Percentiles rank a stretch among this genome's conserved stretches.
Conservation (phyloP, 2,329 filamentous ascomycete genomes). For the Rhynchosporium agropyri region DNA sequence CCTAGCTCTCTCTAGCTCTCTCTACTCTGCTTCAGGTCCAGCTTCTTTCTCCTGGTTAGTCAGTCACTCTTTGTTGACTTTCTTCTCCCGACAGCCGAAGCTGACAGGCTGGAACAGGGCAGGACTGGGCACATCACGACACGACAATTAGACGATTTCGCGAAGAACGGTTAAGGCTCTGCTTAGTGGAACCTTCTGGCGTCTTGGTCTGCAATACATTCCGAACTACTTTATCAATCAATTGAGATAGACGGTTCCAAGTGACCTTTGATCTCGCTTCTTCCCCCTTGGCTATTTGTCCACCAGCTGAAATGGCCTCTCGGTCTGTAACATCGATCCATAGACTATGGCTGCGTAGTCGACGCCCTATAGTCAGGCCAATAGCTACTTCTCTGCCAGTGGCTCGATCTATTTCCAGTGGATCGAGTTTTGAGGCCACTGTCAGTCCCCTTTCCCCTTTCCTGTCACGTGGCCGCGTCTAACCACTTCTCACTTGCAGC, state of each 20-base stretch:
- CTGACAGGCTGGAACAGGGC: no score
- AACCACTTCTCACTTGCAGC: constrained; percentile 42
- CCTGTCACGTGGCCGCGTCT: neutral
- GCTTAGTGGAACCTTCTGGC: no score
- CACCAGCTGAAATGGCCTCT: neutral
- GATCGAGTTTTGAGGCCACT: constrained; percentile 7
- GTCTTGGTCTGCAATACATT: neutral
- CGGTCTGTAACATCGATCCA: neutral
- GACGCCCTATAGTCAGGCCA: neutral
- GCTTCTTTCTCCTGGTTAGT: neutral
- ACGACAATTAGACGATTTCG: no score
- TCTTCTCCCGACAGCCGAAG: neutral
- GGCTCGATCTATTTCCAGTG: neutral
- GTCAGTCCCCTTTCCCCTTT: constrained; percentile 11
- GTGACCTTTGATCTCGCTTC: neutral
- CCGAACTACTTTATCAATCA: neutral
- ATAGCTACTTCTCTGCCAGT: neutral
- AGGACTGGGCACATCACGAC: no score
- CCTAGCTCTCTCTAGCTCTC: neutral
- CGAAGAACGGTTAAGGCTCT: no score
- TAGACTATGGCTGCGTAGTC: neutral
- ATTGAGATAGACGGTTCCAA: neutral
- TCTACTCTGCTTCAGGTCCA: neutral
- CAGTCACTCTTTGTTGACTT: constrained; percentile 1
- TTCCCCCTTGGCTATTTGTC: neutral